phyloP scores from a whole-genome alignment of 805 yeast genomes.

The Ogataea henricii region DNA sequence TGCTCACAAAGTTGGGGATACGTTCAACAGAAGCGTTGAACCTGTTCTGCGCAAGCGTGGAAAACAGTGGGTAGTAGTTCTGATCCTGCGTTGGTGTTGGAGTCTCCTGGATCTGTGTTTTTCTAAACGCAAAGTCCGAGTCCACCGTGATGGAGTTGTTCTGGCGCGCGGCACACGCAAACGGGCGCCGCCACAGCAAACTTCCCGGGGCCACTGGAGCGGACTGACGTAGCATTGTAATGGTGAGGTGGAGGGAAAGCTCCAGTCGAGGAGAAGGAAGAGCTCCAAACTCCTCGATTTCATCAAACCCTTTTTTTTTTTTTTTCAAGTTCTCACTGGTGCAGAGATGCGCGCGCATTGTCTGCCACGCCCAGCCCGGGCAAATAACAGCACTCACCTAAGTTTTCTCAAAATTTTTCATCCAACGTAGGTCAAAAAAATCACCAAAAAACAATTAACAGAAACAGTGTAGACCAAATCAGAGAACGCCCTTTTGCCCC shows the following conservation, averaged over 20 bases:
- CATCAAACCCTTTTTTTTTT: not conserved
- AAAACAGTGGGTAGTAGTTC: slow-evolving; percentile 29
- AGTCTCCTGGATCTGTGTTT: slow-evolving; percentile 19
- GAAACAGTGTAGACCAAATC: too few relatives aligned
- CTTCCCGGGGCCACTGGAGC: too few relatives aligned
- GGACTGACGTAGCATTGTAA: not conserved
- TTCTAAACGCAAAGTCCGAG: slow-evolving; percentile 38
- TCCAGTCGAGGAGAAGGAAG: too few relatives aligned
- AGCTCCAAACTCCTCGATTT: too few relatives aligned
- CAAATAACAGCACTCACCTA: not conserved
- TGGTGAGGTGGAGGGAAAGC: too few relatives aligned
- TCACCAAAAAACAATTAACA: slow-evolving; percentile 6
- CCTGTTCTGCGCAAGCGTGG: slow-evolving; percentile 7
- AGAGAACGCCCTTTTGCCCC: too few relatives aligned
- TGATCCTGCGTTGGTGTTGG: slow-evolving; percentile 23
- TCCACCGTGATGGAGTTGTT: slow-evolving; percentile 25
- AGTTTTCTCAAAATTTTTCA: slow-evolving; percentile 13
- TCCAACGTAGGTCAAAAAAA: slow-evolving; percentile 1
- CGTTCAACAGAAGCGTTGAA: slow-evolving; percentile 27
- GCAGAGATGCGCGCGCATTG: not conserved
- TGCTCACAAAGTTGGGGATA: slow-evolving; percentile 41
- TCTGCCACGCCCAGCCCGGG: not conserved
- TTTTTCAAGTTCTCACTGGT: not conserved
- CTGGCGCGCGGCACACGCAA: not conserved
- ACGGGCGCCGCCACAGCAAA: too few relatives aligned